Evolutionary conservation across 495 filamentous ascomycete genomes (phyloP).

Genomic region (Podospora australis): DNA sequence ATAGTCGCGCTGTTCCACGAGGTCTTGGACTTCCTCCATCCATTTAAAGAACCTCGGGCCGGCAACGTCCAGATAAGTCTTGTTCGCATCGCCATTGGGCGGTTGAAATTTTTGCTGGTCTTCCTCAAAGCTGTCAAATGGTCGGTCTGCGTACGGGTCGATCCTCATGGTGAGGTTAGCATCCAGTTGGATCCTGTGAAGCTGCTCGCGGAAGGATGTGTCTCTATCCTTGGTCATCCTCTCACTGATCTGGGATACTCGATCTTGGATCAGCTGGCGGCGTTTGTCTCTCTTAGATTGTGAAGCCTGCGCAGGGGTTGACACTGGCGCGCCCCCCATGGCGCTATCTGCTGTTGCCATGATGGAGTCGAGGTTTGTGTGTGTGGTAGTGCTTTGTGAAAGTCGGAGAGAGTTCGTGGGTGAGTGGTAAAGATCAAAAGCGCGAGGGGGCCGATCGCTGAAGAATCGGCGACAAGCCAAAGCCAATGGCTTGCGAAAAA

Average conservation of each 20-base stretch:
- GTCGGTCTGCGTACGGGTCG: constrained; percentile 65
- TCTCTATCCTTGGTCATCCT: constrained; percentile 77
- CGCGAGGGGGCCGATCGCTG: too few relatives aligned
- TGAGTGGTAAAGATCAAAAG: too few relatives aligned
- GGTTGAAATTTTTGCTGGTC: constrained; percentile 58
- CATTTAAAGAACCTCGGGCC: constrained; percentile 76
- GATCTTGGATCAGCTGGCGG: constrained; percentile 69
- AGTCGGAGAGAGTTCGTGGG: too few relatives aligned
- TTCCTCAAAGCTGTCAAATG: constrained; percentile 65
- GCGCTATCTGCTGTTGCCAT: constrained; percentile 29
- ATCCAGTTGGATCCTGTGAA: constrained; percentile 82
- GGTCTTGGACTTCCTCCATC: constrained; percentile 76
- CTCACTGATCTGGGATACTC: constrained; percentile 62
- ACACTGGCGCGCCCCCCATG: constrained; percentile 19
- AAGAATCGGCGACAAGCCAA: too few relatives aligned
- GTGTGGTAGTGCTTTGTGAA: too few relatives aligned
- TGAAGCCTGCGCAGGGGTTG: constrained; percentile 23
- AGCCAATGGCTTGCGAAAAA: too few relatives aligned
- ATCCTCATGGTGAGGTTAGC: constrained; percentile 79
- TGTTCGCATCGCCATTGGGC: constrained; percentile 45
- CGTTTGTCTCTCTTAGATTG: constrained; percentile 85
- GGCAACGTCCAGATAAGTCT: constrained; percentile 54
- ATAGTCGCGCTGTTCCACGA: constrained; percentile 75
- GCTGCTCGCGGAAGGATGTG: constrained; percentile 77
- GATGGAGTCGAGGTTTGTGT: constrained; percentile 8